Evolutionary conservation across 2,329 filamentous ascomycete genomes (phyloP), one percentile per base, ranked within the genome.

Genomic region (Fusarium duplospermum): DNA sequence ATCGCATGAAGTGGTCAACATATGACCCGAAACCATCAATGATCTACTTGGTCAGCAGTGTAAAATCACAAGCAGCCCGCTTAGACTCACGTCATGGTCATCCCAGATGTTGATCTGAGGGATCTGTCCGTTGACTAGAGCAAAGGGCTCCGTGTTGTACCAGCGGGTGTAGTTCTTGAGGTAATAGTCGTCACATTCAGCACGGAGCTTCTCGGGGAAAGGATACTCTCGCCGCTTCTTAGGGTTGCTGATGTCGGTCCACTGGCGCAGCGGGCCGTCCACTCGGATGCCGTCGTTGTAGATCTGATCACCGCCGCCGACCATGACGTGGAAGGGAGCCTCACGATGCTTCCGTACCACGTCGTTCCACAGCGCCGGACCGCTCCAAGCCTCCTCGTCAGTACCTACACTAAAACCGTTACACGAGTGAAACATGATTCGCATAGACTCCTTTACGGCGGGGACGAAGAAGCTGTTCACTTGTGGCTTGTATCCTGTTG

Each of bases 91-190:
- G 80, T 96, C 94, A 81, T 98, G 96, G 77, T 99, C 96, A 82
- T 99, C 96, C 95, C 96, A 99, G 52, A 99, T 94, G 79, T 98
- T 99, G 74, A 99, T 85, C 89, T 98, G 97, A 1, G 96, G 92
- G 71, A 99, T 98, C 81, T 98, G 95, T 2, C 93, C 93, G 76
- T 95, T 97, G 36, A 94, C 94, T 78, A 93, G 87, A 2, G 94
- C 92, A 82, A 98, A 99, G 1, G 97, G 89, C 35, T 95, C 94
- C 67, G 89, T 93, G 52, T 90, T 90, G 80, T 96, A 98, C 95
- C 93, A 89, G 82, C 89, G 83, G 88, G 98, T 81, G 79, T 99
- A 99, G 77, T 97, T 94, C 62, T 97, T 91, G 9, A 98, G 88
- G 80, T 98, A 99, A 80, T 97, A 98, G 31, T 92, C 89, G 78